These are phyloP conservation scores for Gracilaria gracilis DNA, from an alignment of 23 red algal species.

Conservation along the genomic window DNA sequence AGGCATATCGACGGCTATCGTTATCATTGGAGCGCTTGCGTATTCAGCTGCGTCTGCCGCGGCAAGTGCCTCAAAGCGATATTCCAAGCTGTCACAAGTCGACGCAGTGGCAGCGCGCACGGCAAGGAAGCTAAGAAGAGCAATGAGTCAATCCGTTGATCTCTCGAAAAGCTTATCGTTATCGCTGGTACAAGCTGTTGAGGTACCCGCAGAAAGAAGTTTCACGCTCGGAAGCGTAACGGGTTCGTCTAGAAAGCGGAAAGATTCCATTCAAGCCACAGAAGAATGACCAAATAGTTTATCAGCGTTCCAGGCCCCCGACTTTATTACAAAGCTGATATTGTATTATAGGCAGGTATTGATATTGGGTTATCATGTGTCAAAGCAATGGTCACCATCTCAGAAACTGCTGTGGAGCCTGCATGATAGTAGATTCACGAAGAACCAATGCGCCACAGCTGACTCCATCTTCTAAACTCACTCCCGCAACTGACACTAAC, in stretches of 20 bases:
- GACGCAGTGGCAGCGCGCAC: slow-evolving; percentile 26
- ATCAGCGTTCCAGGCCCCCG: background rate
- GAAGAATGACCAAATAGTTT: slow-evolving; percentile 12
- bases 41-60: slow-evolving; percentile 68
- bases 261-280: slow-evolving; percentile 12
- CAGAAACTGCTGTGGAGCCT: background rate
- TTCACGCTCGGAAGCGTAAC: slow-evolving; percentile 18
- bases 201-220: slow-evolving; percentile 3
- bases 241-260: slow-evolving; percentile 34
- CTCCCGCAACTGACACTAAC: background rate
- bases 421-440: background rate
- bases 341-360: slow-evolving; percentile 43
- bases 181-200: slow-evolving; percentile 29
- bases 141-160: slow-evolving; percentile 51
- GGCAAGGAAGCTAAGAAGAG: slow-evolving; percentile 31
- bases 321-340: background rate
- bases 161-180: slow-evolving; percentile 46
- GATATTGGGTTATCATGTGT: background rate
- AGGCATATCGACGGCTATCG: slow-evolving; percentile 67
- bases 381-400: background rate
- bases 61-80: slow-evolving; percentile 31
- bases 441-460: background rate
- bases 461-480: background rate
- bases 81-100: slow-evolving; percentile 2
- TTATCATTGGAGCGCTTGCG: slow-evolving; percentile 73